Conservation (phyloP, 352 stramenopile genomes). For the Pythium grandisporangium region DNA sequence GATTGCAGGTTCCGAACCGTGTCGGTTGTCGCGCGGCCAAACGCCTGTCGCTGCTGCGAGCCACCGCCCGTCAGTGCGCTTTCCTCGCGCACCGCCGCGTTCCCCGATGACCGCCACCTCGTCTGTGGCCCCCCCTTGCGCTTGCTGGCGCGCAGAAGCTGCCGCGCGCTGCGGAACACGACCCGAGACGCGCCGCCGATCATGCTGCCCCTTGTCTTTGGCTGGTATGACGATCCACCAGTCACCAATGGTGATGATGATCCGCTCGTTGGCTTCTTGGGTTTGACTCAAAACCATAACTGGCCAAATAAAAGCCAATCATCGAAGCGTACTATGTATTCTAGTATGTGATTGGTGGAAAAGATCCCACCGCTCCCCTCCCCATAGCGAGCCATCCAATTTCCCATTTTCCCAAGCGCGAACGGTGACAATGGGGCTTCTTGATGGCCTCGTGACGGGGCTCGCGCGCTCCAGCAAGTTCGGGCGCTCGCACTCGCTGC, state of each 20-base stretch:
- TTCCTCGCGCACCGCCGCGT: conserved; percentile 21
- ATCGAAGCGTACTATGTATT: too few species aligned
- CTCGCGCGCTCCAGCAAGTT: conserved; percentile 81
- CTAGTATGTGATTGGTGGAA: too few species aligned
- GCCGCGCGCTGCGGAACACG: conserved; percentile 42
- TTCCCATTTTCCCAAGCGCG: neutral
- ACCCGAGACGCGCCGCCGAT: conserved; percentile 31
- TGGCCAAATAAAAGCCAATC: too few species aligned
- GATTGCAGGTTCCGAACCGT: conserved; percentile 16
- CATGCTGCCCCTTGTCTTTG: too few species aligned
- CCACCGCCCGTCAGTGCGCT: conserved; percentile 33
- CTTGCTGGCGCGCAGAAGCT: conserved; percentile 34
- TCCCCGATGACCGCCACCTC: conserved; percentile 10
- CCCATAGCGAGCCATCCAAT: too few species aligned
- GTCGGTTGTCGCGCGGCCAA: conserved; percentile 30
- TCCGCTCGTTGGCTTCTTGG: too few species aligned
- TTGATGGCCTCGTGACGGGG: conserved; percentile 67
- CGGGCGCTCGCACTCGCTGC: conserved; percentile 70
- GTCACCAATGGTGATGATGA: too few species aligned
- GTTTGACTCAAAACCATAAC: too few species aligned
- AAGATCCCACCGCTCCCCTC: too few species aligned
- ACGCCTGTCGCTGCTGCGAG: conserved; percentile 34
- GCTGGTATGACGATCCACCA: too few species aligned
- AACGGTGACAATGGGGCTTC: conserved; percentile 43
- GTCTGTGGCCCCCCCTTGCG: conserved; percentile 15